Percentiles rank a stretch among this genome's conserved stretches.
phyloP scores from a whole-genome alignment of 371 early-diverging fungal species.

The Encephalitozoon intestinalis region DNA sequence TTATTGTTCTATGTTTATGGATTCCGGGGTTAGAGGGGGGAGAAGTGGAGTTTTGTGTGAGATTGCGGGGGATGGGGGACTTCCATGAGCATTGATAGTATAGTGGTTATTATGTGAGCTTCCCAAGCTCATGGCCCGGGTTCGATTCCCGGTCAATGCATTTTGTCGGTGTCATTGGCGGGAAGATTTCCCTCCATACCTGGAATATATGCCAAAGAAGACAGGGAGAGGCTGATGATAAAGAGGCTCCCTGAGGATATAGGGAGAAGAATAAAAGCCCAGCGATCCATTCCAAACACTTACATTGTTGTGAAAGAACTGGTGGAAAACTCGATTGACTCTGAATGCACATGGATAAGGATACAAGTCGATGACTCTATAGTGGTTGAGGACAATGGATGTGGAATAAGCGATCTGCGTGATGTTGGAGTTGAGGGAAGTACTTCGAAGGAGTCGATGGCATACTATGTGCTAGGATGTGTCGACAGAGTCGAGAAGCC shows the following conservation, averaged over 20 bases:
- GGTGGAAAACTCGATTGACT: slow-evolving; percentile 88
- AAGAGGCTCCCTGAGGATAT: slow-evolving; percentile 11
- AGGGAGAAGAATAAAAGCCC: slow-evolving; percentile 25
- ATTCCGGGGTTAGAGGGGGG: too few species aligned
- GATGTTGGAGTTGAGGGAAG: slow-evolving; percentile 20
- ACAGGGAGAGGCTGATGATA: slow-evolving; percentile 6
- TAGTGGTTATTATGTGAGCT: slow-evolving; percentile 60
- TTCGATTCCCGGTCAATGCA: slow-evolving; percentile 57
- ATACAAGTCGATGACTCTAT: slow-evolving; percentile 62
- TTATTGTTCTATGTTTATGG: background rate
- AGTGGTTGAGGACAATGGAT: slow-evolving; percentile 56
- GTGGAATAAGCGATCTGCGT: slow-evolving; percentile 40
- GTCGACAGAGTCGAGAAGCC: background rate
- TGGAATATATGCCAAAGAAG: background rate
- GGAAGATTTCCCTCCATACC: background rate
- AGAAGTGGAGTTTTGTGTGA: too few species aligned
- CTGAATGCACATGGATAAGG: slow-evolving; percentile 72
- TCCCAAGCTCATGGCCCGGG: slow-evolving; percentile 60
- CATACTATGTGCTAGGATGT: slow-evolving; percentile 35
- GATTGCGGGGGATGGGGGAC: too few species aligned
- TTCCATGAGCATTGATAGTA: slow-evolving; percentile 56
- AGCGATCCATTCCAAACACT: slow-evolving; percentile 31
- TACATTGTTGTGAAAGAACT: slow-evolving; percentile 71
- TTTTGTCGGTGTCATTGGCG: background rate
- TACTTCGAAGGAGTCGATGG: slow-evolving; percentile 42